Evolutionary conservation across 192 early-diverging fungal species (phyloP), one percentile per base, ranked within the genome.

Genomic region (Allomyces arbusculus): DNA sequence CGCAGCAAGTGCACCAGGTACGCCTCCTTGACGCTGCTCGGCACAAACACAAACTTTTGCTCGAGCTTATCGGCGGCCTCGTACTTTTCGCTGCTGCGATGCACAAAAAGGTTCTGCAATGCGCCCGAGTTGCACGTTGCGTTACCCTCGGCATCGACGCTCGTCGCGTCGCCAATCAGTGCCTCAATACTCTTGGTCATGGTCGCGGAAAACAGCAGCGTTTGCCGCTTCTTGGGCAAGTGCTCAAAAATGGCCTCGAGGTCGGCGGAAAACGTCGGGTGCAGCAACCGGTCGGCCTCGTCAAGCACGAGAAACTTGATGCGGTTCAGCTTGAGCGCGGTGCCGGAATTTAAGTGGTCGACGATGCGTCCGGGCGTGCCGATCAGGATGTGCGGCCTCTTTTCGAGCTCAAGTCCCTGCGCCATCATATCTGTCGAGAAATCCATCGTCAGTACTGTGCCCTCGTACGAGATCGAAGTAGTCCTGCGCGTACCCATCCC

Each of bases 201-300:
- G 14, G 97, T 99, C 23, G 97, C 97, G 11, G 93, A 92, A 72
- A 96, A 99, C 65, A 99, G 69, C 23, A 99, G 74, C 0, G 95
- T 97, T 69, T 98, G 94, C 0, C 97, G 82, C 63, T 87, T 82
- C 62, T 81, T 75, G 4, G 97, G 94, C 12, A 98, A 65, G 4
- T 72, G 70, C 24, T 80, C 77, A 63, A 99, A 78, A 66, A 99
- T 92, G 0, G 79, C 74, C 10, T 74, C 84, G 55, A 97, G 78
- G 63, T 97, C 90, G 12, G 84, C 71, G 10, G 85, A 81, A 80
- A 98, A 98, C 3, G 88, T 89, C 9, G 84, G 81, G 16, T 87
- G 85, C 26, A 98, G 72, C 62, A 99, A 70, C 33, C 94, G 78
- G 78, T 99, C 96, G 0, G 91, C 95, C 75, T 98, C 95, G 76